Evolutionary conservation across 2,329 filamentous ascomycete genomes (phyloP).

Genomic region (Magnaporthiopsis rhizophila): DNA sequence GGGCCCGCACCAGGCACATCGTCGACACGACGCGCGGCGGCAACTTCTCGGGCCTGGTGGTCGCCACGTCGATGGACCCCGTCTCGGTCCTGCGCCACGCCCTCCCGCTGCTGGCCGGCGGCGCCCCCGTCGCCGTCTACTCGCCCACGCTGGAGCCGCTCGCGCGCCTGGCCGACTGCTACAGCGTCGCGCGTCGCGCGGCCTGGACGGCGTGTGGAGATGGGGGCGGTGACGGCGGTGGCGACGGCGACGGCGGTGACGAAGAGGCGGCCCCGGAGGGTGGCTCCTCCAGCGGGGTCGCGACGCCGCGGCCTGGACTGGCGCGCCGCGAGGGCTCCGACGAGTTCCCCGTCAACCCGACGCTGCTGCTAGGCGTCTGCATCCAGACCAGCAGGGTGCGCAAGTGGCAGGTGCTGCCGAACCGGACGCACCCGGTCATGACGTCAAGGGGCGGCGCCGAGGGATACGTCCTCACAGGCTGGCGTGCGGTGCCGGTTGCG

Average conservation of each 20-base stretch:
- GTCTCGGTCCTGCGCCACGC: constrained; percentile 64
- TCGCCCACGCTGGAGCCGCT: constrained; percentile 73
- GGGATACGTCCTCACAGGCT: constrained; percentile 82
- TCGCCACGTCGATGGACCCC: constrained; percentile 77
- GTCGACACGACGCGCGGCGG: constrained; percentile 69
- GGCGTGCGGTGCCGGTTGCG: constrained; percentile 69
- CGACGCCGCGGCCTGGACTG: constrained; percentile 24
- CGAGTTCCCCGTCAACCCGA: constrained; percentile 84
- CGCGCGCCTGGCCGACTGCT: constrained; percentile 69
- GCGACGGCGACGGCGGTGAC: background rate
- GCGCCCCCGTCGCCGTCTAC: constrained; percentile 80
- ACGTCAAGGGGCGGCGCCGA: constrained; percentile 79
- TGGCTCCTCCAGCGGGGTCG: constrained; percentile 35
- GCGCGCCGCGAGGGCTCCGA: constrained; percentile 52
- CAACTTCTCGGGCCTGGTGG: constrained; percentile 73
- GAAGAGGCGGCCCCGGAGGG: constrained; percentile 16
- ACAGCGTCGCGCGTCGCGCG: constrained; percentile 69
- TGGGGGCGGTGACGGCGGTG: background rate
- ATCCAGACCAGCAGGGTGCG: constrained; percentile 75
- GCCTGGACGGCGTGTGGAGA: constrained; percentile 48
- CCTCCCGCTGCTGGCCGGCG: constrained; percentile 74
- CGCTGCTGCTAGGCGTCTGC: constrained; percentile 67
- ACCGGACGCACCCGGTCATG: constrained; percentile 91
- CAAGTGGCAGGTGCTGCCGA: constrained; percentile 85
- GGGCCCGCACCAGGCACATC: constrained; percentile 62